Evolutionary conservation across 2,329 filamentous ascomycete genomes (phyloP), one percentile per base, ranked within the genome.

Genomic region (Dothistroma pini): DNA sequence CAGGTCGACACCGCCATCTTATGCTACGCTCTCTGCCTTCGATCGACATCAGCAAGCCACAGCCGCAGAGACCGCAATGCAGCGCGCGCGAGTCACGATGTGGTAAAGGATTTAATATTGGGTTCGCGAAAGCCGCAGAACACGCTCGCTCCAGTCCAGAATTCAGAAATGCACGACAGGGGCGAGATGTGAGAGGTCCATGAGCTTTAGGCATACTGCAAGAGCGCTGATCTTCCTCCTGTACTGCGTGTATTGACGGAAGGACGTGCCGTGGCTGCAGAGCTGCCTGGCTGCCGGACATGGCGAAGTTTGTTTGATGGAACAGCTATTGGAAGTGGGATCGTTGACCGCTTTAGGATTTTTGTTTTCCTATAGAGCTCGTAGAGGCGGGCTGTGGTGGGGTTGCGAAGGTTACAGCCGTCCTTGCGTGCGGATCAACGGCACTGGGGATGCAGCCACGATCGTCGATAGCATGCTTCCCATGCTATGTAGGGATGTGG

Each of bases 1-100:
- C 25, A 31, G 25, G 55, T 16, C 31, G 29, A 16, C 44, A 47
- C 14, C 22, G 44, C 41, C 55, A 55, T 57, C 55, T 57, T 57
- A 57, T 57, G 47, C 47, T 22, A 25, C 29, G 4, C 4, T 35
- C n/a, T 8, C 19, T n/a, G 29, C n/a, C 11, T 50, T n/a, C 4
- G 55, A 51, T 57, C 55, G 44, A 50, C 55, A 50, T 25, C 25
- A 34, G 47, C 41, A 57, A 21, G 47, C 19, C 12, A 25, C 4
- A 21, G 3, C 53, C 2, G n/a, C 22, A 47, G 14, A 22, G 53
- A 32, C 35, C 16, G 35, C 9, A 38, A 5, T 12, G 14, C 8
- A n/a, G n/a, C n/a, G n/a, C n/a, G n/a, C n/a, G n/a, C n/a, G n/a
- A n/a, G n/a, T n/a, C n/a, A n/a, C n/a, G n/a, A n/a, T n/a, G n/a